Evolutionary conservation across 345 rosid genomes (phyloP), one percentile per base, ranked within the genome.

Genomic region (Eucalyptus cloeziana): DNA sequence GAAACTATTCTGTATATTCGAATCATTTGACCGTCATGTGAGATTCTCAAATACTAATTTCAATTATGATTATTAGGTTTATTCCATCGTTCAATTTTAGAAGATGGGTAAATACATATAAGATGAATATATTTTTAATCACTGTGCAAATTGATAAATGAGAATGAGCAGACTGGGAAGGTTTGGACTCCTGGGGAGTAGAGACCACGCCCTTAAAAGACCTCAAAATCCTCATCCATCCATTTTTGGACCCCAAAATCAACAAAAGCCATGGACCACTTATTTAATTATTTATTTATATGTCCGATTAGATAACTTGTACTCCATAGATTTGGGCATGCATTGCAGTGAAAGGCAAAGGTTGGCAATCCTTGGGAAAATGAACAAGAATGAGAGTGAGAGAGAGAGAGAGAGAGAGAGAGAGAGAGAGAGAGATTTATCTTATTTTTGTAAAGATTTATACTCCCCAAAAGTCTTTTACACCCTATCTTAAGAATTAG

Each of bases 131-230:
- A 71, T 33, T 15, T 71, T 33, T 4, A 71, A 10, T 33, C 45
- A 9, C 81, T 76, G 27, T 40, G 30, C 30, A 40, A 76, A 40
- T 76, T 21, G 47, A 76, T 76, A 76, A 40, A 19, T 76, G 47
- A 40, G 47, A 21, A 40, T 76, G 85, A 40, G 30, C 85, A 4
- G 47, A 40, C 30, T 11, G 83, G 27, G 45, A 37, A 40, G 24
- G 31, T 40, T 88, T 25, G 24, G 85, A 47, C 37, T 88, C 86
- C 21, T n/a, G 88, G 94, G 92, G 89, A 90, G 79, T 30, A 90
- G 94, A 86, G 94, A 91, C 91, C 95, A 92, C 93, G 93, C 94
- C 91, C 81, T 60, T 87, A 89, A 90, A 91, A 43, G 90, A 45
- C 71, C 47, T 51, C 44, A 54, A 88, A 51, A 90, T 86, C 76